phyloP scores from a whole-genome alignment of 2,329 filamentous ascomycete species.

The Diplocarpon mali region DNA sequence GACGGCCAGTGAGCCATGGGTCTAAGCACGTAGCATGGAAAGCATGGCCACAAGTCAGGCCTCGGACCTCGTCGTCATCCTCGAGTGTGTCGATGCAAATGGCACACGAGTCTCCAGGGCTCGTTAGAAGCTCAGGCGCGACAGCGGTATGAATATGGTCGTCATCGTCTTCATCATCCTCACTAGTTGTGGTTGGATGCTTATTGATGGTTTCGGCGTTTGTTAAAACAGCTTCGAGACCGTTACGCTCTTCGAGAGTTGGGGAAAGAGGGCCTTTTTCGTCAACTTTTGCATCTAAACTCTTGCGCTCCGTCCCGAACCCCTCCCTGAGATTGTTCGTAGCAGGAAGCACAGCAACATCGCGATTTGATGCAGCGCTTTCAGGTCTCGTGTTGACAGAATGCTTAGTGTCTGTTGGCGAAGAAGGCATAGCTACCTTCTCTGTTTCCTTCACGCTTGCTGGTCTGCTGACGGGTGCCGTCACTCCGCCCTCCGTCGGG shows the following conservation, averaged over 20 bases:
- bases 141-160: constrained; percentile 73
- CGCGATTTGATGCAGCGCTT: constrained; percentile 15
- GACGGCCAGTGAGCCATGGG: constrained; percentile 87
- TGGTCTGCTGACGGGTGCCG: constrained; percentile 59
- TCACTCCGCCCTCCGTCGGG: constrained; percentile 74
- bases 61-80: constrained; percentile 90
- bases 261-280: constrained; percentile 19
- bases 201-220: constrained; percentile 28
- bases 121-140: constrained; percentile 67
- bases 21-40: constrained; percentile 96
- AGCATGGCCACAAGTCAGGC: constrained; percentile 90
- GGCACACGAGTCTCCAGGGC: constrained; percentile 84
- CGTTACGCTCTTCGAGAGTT: constrained; percentile 19
- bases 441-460: constrained; percentile 61
- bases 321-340: constrained; percentile 6
- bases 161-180: constrained; percentile 61
- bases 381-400: constrained; percentile 26
- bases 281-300: constrained; percentile 10
- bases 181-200: constrained; percentile 27
- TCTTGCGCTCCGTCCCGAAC: constrained; percentile 12
- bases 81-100: constrained; percentile 94
- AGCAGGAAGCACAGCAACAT: constrained; percentile 9
- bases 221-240: constrained; percentile 22
- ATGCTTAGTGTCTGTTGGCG: constrained; percentile 26
- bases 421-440: constrained; percentile 35